Conservation (phyloP, 2,329 filamentous ascomycete genomes). For the Stagonosporopsis rhizophila region DNA sequence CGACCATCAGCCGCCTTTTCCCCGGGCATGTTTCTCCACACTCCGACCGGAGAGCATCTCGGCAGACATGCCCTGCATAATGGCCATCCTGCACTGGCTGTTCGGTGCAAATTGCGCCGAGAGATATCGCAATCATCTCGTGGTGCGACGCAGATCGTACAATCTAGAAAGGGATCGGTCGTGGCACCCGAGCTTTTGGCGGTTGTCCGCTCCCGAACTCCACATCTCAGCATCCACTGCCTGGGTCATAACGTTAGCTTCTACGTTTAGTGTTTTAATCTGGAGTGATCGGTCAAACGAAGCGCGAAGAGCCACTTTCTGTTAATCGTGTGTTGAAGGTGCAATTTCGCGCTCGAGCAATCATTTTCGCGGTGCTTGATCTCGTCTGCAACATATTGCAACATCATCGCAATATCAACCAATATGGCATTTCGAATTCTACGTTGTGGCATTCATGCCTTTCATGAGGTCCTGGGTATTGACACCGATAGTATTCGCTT, state of each 20-base stretch:
- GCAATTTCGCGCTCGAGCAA: not conserved
- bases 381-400: not conserved
- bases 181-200: not conserved
- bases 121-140: not conserved
- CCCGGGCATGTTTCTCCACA: conserved; percentile 2
- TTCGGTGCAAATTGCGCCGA: conserved; percentile 11
- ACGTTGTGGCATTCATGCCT: conserved; percentile 51
- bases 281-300: not conserved
- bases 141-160: conserved; percentile 1
- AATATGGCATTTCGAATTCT: conserved; percentile 35
- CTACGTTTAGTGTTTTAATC: not conserved
- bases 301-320: not conserved
- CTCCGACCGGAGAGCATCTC: not conserved
- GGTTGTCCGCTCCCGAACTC: not conserved
- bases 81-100: not conserved
- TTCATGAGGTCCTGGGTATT: conserved; percentile 50
- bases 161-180: not conserved
- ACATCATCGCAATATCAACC: not conserved
- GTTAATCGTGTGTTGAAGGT: not conserved
- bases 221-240: not conserved
- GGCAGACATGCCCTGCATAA: not conserved
- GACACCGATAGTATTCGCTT: conserved; percentile 50
- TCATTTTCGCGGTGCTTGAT: not conserved
- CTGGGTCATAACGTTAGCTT: not conserved
- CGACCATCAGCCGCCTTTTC: not conserved